Evolutionary conservation across 345 rosid species (phyloP).

Genomic region (Rhizophora apiculata): DNA sequence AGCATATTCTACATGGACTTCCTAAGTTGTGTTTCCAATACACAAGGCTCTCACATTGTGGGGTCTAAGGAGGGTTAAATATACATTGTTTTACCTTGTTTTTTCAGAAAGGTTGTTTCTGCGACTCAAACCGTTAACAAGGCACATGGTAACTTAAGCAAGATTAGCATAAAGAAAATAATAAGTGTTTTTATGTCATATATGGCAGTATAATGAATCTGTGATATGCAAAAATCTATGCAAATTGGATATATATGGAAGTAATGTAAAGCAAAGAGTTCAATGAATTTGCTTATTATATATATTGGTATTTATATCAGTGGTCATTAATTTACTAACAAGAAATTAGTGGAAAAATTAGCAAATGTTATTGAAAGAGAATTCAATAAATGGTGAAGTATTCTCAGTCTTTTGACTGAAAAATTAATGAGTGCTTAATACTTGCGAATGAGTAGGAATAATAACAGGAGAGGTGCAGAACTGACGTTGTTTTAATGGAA

Average conservation of each 20-base stretch:
- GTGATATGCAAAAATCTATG: neutral
- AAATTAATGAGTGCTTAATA: neutral
- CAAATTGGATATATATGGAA: neutral
- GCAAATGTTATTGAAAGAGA: neutral
- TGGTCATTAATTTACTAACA: neutral
- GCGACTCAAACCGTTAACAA: neutral
- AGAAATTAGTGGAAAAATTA: neutral
- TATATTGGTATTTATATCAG: neutral
- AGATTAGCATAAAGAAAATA: neutral
- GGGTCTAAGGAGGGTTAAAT: too few species aligned
- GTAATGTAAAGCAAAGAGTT: neutral
- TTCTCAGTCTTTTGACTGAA: neutral
- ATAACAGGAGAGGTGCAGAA: neutral
- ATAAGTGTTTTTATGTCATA: neutral
- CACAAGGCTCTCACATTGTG: too few species aligned
- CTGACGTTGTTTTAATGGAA: neutral
- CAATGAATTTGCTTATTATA: conserved; percentile 1
- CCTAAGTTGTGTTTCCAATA: too few species aligned
- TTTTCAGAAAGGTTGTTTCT: too few species aligned
- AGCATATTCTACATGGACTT: too few species aligned
- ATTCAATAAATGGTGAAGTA: neutral
- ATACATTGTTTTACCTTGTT: too few species aligned
- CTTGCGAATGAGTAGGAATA: neutral
- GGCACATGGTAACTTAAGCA: neutral
- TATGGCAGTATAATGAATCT: neutral